A percentile compares a stretch with the other conserved stretches of the same genome.
phyloP scores from a whole-genome alignment of 2,329 filamentous ascomycete species.

The Westerdykella ornata region DNA sequence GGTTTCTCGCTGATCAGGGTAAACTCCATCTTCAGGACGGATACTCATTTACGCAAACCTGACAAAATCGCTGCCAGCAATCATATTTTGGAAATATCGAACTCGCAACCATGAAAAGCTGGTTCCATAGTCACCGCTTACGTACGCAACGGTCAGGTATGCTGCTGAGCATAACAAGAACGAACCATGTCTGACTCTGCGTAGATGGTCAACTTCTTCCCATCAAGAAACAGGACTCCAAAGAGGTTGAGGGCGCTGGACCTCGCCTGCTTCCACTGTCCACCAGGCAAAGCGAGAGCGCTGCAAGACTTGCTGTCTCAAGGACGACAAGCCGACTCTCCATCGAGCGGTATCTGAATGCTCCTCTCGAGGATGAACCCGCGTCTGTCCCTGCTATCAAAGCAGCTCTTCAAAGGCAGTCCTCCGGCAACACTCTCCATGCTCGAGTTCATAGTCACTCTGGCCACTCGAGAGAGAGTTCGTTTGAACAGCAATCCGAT shows the following conservation, averaged over 20 bases:
- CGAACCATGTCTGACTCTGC: too few species aligned
- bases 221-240: constrained; percentile 7
- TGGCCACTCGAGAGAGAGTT: constrained; percentile 12
- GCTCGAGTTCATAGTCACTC: not conserved
- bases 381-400: constrained; percentile 21
- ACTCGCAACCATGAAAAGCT: constrained; percentile 14
- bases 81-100: not conserved
- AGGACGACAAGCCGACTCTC: constrained; percentile 18
- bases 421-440: constrained; percentile 3
- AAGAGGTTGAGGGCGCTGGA: constrained; percentile 2
- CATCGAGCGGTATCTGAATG: constrained; percentile 22
- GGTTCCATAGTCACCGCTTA: constrained; percentile 16
- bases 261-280: not conserved
- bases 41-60: too few species aligned
- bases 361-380: constrained; percentile 22
- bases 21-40: too few species aligned
- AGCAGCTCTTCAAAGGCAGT: constrained; percentile 16
- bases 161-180: constrained; percentile 3
- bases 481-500: constrained; percentile 19
- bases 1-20: too few species aligned
- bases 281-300: constrained; percentile 3
- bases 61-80: too few species aligned
- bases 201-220: constrained; percentile 9
- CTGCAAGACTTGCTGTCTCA: constrained; percentile 9
- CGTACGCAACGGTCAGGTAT: constrained; percentile 17